Conservation (phyloP, 768 basidiomycete genomes). For the Nidula microcarpa region DNA sequence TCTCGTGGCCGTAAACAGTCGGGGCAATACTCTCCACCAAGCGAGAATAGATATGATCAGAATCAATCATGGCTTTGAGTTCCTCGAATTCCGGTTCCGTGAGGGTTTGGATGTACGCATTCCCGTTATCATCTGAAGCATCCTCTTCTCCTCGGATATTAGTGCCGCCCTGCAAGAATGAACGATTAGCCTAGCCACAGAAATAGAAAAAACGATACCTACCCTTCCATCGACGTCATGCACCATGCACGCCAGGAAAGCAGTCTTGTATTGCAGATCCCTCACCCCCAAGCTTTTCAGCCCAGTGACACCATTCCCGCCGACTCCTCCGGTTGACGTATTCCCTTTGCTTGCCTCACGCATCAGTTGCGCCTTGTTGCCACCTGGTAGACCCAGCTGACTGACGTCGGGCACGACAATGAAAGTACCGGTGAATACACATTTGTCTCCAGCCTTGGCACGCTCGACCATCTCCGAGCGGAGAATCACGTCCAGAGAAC, state of each 20-base stretch:
- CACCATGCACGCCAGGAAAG: slow-evolving; percentile 97
- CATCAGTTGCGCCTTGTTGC: slow-evolving; percentile 87
- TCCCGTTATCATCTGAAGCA: slow-evolving; percentile 68
- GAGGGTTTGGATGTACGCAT: slow-evolving; percentile 83
- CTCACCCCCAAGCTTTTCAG: slow-evolving; percentile 92
- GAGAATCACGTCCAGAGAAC: slow-evolving; percentile 93
- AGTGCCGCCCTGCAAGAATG: slow-evolving; percentile 58
- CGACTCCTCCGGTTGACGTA: slow-evolving; percentile 58
- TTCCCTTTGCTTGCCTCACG: slow-evolving; percentile 75
- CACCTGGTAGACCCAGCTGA: slow-evolving; percentile 92
- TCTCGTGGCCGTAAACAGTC: slow-evolving; percentile 98
- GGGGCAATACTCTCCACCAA: slow-evolving; percentile 95
- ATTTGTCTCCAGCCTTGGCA: slow-evolving; percentile 99
- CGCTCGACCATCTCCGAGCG: slow-evolving; percentile 95
- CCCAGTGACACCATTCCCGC: slow-evolving; percentile 85
- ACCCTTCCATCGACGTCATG: slow-evolving; percentile 88
- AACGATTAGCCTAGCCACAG: background rate
- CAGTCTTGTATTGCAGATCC: slow-evolving; percentile 97
- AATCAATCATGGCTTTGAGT: slow-evolving; percentile 89
- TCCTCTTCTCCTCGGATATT: slow-evolving; percentile 92
- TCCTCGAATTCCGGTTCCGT: slow-evolving; percentile 96
- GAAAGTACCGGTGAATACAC: slow-evolving; percentile 96
- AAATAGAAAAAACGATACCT: slow-evolving; percentile 23
- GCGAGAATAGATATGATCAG: slow-evolving; percentile 91
- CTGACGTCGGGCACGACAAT: slow-evolving; percentile 98